Base-by-base conservation (phyloP, 306 rosid species). In the Oemleria cerasiformis region DNA sequence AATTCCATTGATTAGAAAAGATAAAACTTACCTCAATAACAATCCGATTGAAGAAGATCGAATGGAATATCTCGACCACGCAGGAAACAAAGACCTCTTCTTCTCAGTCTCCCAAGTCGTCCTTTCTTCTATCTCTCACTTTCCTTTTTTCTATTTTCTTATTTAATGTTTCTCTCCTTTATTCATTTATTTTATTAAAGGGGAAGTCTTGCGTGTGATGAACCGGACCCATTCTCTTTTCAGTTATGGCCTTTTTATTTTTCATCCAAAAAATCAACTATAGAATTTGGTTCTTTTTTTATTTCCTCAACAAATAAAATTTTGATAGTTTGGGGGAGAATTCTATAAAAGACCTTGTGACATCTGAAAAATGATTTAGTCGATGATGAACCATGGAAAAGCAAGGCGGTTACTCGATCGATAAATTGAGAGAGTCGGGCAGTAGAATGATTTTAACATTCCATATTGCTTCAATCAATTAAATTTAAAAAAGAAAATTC, bases 51-150 rank as follows among this genome's bases (percentile, higher is more conserved):
- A 58, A 15, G 63, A 13, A 30, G 63, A 58, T 60, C 65, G 44
- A 36, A 60, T 36, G 45, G 45, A 61, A 61, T 30, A 30, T 30
- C 36, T 61, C 47, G 47, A 61, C 45, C 8, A 39, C 25, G 36
- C 65, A 34, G 65, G 25, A 61, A 38, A 38, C 65, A 61, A 38
- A 38, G 65, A 61, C 65, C 25, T 38, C 45, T 61, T 38, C 65
- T 5, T 61, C 47, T 2, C 47, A 61, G 45, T 61, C 65, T 38
- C 45, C 25, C 63, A 61, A 59, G 65, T 61, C 65, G 44, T 61
- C 14, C 14, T 38, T 61, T 61, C 65, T 38, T 61, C 65, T 38
- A 0, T 60, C 25, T 16, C 65, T 8, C 23, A 36, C 65, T 38
- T 61, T 38, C 45, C 45, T 36, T 60, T 60, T 17, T 60, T 60